Evolutionary conservation across 2,329 filamentous ascomycete species (phyloP).

Genomic region (Calonectria multiphialidica): DNA sequence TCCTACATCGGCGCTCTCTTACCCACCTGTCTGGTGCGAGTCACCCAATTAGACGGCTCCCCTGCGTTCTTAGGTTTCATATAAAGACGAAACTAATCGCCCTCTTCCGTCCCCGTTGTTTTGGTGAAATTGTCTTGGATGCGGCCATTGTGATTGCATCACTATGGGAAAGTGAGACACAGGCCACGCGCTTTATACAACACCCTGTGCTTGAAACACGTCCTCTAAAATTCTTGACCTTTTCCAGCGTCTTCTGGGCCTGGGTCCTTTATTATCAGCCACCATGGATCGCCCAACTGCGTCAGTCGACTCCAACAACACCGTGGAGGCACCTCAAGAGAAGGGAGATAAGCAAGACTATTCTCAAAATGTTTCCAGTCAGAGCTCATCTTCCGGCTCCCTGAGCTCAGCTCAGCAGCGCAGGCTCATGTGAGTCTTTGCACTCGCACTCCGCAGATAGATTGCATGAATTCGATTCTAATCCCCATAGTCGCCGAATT

Average conservation of each 20-base stretch:
- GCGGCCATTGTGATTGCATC: not conserved
- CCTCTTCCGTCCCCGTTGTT: not conserved
- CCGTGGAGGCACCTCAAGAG: not conserved
- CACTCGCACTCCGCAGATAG: too few relatives aligned
- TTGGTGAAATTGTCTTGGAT: not conserved
- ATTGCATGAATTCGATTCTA: not conserved
- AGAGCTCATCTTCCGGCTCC: not conserved
- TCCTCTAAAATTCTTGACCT: not conserved
- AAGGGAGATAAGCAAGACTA: not conserved
- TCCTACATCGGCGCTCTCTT: not conserved
- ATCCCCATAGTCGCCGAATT: conserved; percentile 10
- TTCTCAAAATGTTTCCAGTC: not conserved
- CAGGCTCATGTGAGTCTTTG: not conserved
- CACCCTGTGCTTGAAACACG: not conserved
- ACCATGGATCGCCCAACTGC: not conserved
- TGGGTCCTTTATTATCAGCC: not conserved
- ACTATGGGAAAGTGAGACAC: not conserved
- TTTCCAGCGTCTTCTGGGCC: not conserved
- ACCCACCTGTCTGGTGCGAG: not conserved
- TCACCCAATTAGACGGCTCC: not conserved
- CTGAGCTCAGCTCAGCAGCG: not conserved
- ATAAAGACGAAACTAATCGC: not conserved
- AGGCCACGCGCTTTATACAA: not conserved
- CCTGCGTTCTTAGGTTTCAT: too few relatives aligned
- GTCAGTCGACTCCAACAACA: not conserved